A percentile compares a stretch with the other conserved stretches of the same genome.
These are phyloP conservation scores for Penicillium simplicissimum DNA, from an alignment of 495 filamentous ascomycete genomes.

Conservation along the genomic window DNA sequence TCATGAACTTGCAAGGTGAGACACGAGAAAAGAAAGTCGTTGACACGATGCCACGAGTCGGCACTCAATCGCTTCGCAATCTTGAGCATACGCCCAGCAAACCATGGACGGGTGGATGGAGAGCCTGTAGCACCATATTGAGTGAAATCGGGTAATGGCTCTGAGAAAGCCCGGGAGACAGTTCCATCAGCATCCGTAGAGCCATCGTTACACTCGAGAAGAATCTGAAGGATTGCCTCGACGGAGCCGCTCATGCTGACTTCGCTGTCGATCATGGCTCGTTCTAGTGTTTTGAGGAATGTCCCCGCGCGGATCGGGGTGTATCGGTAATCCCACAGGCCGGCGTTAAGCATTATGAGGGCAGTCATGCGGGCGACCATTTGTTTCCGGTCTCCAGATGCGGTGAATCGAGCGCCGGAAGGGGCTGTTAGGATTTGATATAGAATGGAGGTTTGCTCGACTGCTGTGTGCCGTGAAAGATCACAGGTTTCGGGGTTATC, in stretches of 20 bases:
- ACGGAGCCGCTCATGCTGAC: conserved; percentile 39
- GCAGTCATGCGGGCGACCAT: conserved; percentile 36
- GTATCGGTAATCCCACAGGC: conserved; percentile 44
- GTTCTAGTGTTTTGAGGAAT: conserved; percentile 36
- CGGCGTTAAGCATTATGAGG: conserved; percentile 41
- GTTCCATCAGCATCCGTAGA: background rate
- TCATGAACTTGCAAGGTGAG: conserved; percentile 33
- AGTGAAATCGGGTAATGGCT: conserved; percentile 28
- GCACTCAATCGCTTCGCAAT: conserved; percentile 40
- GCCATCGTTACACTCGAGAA: conserved; percentile 42
- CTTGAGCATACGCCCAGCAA: conserved; percentile 45
- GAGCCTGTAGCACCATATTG: conserved; percentile 34
- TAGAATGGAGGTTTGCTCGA: conserved; percentile 29
- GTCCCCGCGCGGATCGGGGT: conserved; percentile 24
- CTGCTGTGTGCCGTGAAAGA: conserved; percentile 27
- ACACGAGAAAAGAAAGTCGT: conserved; percentile 37
- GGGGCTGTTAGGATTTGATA: conserved; percentile 36
- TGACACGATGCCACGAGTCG: conserved; percentile 35
- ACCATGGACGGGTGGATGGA: conserved; percentile 41
- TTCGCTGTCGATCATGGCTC: conserved; percentile 36
- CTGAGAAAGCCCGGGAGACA: background rate
- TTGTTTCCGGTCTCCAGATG: conserved; percentile 39
- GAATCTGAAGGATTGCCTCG: conserved; percentile 42
- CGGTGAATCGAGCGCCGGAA: conserved; percentile 30
- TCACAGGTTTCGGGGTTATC: conserved; percentile 18